phyloP scores from a whole-genome alignment of 257 asterid genomes.

The Nicotiana paniculata region DNA sequence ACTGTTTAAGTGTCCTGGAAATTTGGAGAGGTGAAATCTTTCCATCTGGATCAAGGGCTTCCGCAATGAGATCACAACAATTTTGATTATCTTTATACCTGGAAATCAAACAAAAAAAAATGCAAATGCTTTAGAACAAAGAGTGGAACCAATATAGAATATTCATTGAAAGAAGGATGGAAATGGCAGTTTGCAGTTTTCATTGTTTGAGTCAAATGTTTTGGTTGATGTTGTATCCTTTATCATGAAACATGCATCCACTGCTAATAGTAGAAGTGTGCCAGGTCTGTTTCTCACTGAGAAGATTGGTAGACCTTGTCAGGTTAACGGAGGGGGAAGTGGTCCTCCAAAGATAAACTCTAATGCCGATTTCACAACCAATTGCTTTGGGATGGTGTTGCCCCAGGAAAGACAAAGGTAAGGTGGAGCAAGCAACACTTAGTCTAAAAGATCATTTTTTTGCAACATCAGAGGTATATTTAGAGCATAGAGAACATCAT shows the following conservation, averaged over 20 bases:
- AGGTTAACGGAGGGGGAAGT: neutral
- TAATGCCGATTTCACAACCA: neutral
- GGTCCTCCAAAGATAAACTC: neutral
- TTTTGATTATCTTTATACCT: constrained; percentile 58
- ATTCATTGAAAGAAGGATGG: neutral
- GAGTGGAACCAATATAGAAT: neutral
- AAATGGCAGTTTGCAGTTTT: neutral
- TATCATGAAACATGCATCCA: neutral
- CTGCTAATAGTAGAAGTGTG: neutral
- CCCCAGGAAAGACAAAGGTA: neutral
- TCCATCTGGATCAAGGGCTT: constrained; percentile 56
- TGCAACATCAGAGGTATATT: neutral
- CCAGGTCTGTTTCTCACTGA: neutral
- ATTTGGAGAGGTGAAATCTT: constrained; percentile 43
- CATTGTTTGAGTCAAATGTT: neutral
- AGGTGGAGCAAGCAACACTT: neutral
- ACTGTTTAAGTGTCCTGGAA: constrained; percentile 45
- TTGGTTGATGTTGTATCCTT: neutral
- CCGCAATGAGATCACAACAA: constrained; percentile 55
- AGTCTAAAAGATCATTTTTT: neutral
- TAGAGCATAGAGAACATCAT: neutral
- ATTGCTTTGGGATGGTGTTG: neutral
- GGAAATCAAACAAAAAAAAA: constrained; percentile 6
- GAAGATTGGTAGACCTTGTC: neutral
- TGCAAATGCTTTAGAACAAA: neutral